These are phyloP conservation scores for Globisporangium carolinianum DNA, from an alignment of 352 stramenopile species.

Conservation along the genomic window DNA sequence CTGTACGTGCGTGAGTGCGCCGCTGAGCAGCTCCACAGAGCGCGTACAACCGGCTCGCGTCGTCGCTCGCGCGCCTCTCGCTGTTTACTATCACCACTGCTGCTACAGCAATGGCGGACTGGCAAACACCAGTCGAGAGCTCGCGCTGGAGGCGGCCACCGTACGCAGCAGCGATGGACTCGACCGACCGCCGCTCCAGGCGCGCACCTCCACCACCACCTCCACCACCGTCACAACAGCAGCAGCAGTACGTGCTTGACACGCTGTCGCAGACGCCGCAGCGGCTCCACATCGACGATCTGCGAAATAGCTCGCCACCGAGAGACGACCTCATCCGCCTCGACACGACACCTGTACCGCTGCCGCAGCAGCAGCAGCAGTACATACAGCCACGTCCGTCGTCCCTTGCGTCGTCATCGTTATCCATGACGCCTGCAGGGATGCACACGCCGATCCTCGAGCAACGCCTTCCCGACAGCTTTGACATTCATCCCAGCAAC, in stretches of 20 bases:
- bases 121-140: background rate
- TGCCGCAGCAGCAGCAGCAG: background rate
- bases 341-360: background rate
- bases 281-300: slow-evolving; percentile 9
- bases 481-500: no score
- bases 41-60: no score
- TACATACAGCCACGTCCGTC: background rate
- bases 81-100: background rate
- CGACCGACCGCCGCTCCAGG: no score
- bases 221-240: background rate
- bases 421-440: background rate
- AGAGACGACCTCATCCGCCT: slow-evolving; percentile 2
- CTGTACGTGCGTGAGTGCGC: no score
- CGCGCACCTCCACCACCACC: no score
- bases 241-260: background rate
- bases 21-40: no score
- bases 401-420: background rate
- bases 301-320: slow-evolving; percentile 3
- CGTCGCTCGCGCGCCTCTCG: background rate
- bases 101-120: background rate
- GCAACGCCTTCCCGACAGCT: background rate
- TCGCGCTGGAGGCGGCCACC: no score
- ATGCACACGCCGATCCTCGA: background rate
- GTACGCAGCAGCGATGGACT: background rate
- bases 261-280: background rate